A percentile compares a stretch with the other conserved stretches of the same genome.
Evolutionary conservation across 2,329 filamentous ascomycete species (phyloP).

Genomic region (Epichloe gansuensis): DNA sequence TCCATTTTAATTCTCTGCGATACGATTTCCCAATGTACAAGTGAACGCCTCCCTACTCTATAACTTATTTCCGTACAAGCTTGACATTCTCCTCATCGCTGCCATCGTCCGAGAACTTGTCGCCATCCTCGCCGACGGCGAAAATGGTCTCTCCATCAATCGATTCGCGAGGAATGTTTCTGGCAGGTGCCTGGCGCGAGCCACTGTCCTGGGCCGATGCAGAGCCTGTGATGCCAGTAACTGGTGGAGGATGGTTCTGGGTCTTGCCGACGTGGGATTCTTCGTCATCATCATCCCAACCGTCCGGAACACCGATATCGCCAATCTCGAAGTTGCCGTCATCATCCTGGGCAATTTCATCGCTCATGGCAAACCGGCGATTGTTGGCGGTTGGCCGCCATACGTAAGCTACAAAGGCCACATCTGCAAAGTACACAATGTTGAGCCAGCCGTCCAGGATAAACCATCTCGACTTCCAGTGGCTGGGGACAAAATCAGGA

Average conservation of each 20-base stretch:
- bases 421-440: slow-evolving; percentile 86
- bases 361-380: slow-evolving; percentile 94
- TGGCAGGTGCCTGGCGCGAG: slow-evolving; percentile 11
- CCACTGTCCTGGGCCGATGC: slow-evolving; percentile 13
- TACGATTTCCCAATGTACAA: not conserved
- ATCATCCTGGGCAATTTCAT: slow-evolving; percentile 96
- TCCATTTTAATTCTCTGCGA: no score
- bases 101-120: slow-evolving; percentile 71
- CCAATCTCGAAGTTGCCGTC: slow-evolving; percentile 91
- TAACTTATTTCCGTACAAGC: slow-evolving; percentile 34
- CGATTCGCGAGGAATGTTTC: slow-evolving; percentile 37
- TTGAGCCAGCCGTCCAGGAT: slow-evolving; percentile 96
- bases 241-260: slow-evolving; percentile 11
- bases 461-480: slow-evolving; percentile 98
- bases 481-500: slow-evolving; percentile 83
- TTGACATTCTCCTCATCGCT: slow-evolving; percentile 34
- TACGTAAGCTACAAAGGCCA: slow-evolving; percentile 84
- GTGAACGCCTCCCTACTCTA: not conserved
- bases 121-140: slow-evolving; percentile 73
- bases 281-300: slow-evolving; percentile 43
- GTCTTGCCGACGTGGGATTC: slow-evolving; percentile 32
- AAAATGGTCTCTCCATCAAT: slow-evolving; percentile 90
- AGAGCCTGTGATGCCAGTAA: slow-evolving; percentile 14
- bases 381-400: slow-evolving; percentile 97
- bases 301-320: slow-evolving; percentile 66